Conservation (phyloP, 768 basidiomycete species). For the Flagelloscypha sp. region DNA sequence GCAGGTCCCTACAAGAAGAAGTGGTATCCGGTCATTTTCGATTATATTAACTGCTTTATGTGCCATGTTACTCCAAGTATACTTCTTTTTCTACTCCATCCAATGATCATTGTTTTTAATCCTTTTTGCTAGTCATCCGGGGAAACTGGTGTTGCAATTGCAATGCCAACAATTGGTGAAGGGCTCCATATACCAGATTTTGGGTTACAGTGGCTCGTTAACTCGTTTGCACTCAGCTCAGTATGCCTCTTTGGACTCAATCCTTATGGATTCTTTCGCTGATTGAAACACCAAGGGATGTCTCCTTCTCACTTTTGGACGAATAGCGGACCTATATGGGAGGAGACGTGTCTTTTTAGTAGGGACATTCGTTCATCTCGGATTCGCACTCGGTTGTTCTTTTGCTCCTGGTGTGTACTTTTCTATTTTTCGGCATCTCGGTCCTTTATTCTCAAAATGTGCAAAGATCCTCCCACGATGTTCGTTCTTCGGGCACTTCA, state of each 20-base stretch:
- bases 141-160: conserved; percentile 44
- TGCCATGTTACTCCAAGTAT: no score
- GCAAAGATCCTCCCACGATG: conserved; percentile 33
- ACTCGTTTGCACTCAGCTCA: conserved; percentile 60
- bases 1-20: no score
- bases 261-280: conserved; percentile 1
- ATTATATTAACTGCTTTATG: no score
- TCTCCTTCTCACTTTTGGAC: conserved; percentile 45
- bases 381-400: conserved; percentile 36
- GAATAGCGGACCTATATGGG: conserved; percentile 50
- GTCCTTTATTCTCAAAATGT: background rate
- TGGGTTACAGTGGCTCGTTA: conserved; percentile 58
- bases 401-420: conserved; percentile 29
- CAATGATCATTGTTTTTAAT: no score
- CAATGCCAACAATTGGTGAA: conserved; percentile 43
- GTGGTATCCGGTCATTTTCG: no score
- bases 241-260: conserved; percentile 14
- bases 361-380: conserved; percentile 33
- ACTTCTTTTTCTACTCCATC: no score
- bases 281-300: conserved; percentile 32
- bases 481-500: conserved; percentile 48
- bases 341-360: conserved; percentile 40
- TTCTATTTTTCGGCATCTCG: background rate
- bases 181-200: conserved; percentile 41
- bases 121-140: no score